Evolutionary conservation across 257 asterid genomes (phyloP).

Genomic region (Mentha longifolia): DNA sequence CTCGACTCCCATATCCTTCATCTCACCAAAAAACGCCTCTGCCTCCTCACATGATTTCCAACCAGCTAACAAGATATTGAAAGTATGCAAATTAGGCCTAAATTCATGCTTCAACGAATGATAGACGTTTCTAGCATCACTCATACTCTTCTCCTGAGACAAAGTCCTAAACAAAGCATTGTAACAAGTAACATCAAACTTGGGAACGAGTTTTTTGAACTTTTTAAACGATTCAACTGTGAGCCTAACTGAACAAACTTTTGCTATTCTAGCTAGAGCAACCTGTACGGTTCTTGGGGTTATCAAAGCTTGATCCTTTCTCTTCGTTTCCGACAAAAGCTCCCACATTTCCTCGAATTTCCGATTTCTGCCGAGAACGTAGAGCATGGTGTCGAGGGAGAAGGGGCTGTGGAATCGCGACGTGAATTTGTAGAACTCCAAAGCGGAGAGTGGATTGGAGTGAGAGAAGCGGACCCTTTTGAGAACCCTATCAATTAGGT

Average conservation of each 20-base stretch:
- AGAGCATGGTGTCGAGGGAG: slow-evolving; percentile 78
- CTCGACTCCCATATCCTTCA: slow-evolving; percentile 69
- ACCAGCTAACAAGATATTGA: slow-evolving; percentile 80
- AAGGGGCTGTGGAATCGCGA: slow-evolving; percentile 58
- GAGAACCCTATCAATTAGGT: slow-evolving; percentile 67
- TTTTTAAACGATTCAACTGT: slow-evolving; percentile 74
- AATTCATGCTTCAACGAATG: slow-evolving; percentile 70
- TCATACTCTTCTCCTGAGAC: slow-evolving; percentile 91
- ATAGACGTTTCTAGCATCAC: slow-evolving; percentile 86
- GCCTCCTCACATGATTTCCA: slow-evolving; percentile 85
- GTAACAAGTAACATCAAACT: slow-evolving; percentile 65
- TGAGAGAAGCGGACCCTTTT: slow-evolving; percentile 89
- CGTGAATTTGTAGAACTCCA: slow-evolving; percentile 64
- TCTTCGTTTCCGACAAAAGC: slow-evolving; percentile 64
- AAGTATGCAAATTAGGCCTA: slow-evolving; percentile 76
- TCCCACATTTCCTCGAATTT: slow-evolving; percentile 71
- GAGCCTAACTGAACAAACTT: slow-evolving; percentile 81
- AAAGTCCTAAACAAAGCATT: slow-evolving; percentile 82
- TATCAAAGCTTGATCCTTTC: slow-evolving; percentile 63
- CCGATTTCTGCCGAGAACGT: slow-evolving; percentile 76
- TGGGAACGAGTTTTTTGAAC: slow-evolving; percentile 59
- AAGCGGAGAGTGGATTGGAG: slow-evolving; percentile 71
- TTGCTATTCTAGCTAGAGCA: slow-evolving; percentile 81
- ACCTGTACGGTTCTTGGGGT: slow-evolving; percentile 81
- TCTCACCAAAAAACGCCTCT: slow-evolving; percentile 70